These are phyloP conservation scores for Geoglossum glabrum DNA, from an alignment of 495 filamentous ascomycete species.

Conservation along the genomic window DNA sequence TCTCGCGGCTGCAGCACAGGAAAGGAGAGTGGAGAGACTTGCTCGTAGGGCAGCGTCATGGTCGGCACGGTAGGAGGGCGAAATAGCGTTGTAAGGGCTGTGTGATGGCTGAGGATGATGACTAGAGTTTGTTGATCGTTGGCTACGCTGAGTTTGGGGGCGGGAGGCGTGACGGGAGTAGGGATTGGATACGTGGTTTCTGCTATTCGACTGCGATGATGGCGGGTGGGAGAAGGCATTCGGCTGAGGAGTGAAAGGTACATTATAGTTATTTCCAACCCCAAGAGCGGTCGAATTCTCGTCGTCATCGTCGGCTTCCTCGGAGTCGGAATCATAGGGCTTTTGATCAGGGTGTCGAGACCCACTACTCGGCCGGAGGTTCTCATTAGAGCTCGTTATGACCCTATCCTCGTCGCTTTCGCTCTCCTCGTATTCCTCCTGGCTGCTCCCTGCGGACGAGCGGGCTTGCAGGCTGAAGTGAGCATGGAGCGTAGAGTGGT, in stretches of 20 bases:
- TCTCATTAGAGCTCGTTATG: slow-evolving; percentile 72
- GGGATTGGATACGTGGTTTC: slow-evolving; percentile 17
- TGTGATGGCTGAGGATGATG: slow-evolving; percentile 25
- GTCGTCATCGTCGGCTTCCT: slow-evolving; percentile 37
- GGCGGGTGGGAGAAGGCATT: slow-evolving; percentile 82
- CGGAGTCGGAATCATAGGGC: slow-evolving; percentile 6
- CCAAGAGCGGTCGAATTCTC: slow-evolving; percentile 69
- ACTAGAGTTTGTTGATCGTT: slow-evolving; percentile 9
- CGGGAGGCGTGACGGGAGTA: slow-evolving; percentile 20
- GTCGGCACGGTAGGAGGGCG: slow-evolving; percentile 60
- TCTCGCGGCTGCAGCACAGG: slow-evolving; percentile 73
- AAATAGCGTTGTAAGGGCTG: slow-evolving; percentile 36
- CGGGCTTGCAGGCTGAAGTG: slow-evolving; percentile 17
- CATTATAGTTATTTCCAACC: slow-evolving; percentile 20
- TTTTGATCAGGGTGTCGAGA: neutral
- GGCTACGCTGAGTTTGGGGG: slow-evolving; percentile 14
- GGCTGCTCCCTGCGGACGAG: slow-evolving; percentile 39
- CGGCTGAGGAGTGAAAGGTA: slow-evolving; percentile 62
- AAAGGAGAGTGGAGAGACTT: slow-evolving; percentile 83
- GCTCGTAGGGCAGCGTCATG: slow-evolving; percentile 87
- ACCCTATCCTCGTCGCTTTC: slow-evolving; percentile 69
- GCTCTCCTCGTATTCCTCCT: slow-evolving; percentile 77
- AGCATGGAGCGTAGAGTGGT: slow-evolving; percentile 27
- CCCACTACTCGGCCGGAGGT: slow-evolving; percentile 25
- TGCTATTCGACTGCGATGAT: slow-evolving; percentile 28